Conservation (phyloP, 345 rosid genomes). For the Boechera retrofracta region DNA sequence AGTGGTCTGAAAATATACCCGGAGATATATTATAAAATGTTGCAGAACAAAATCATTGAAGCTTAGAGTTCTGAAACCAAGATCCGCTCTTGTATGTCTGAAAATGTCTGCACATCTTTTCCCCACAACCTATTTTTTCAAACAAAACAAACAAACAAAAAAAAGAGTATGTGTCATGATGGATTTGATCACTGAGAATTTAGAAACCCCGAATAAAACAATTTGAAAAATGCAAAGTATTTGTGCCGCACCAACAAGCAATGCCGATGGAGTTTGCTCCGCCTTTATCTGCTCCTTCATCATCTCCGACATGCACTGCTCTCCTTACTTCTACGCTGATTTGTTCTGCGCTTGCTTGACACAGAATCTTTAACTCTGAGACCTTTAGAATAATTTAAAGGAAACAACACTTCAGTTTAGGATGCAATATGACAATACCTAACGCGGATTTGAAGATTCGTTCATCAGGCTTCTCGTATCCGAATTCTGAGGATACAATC, state of each 20-base stretch:
- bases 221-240: background rate
- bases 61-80: constrained; percentile 50
- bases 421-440: constrained; percentile 50
- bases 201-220: background rate
- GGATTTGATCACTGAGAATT: constrained; percentile 22
- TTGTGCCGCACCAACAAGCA: constrained; percentile 69
- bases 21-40: background rate
- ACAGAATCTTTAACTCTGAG: background rate
- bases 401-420: constrained; percentile 22
- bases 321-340: constrained; percentile 56
- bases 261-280: constrained; percentile 80
- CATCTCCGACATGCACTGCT: constrained; percentile 83
- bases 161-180: background rate
- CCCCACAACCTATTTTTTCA: constrained; percentile 73
- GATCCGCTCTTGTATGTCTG: constrained; percentile 61
- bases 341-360: constrained; percentile 55
- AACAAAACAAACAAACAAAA: background rate
- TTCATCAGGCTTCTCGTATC: constrained; percentile 83
- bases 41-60: constrained; percentile 22
- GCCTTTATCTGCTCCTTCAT: constrained; percentile 68
- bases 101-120: constrained; percentile 66
- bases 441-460: constrained; percentile 73
- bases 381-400: background rate
- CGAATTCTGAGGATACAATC: constrained; percentile 81
- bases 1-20: background rate